Percentiles rank a stretch among this genome's conserved stretches.
Evolutionary conservation across 2,329 filamentous ascomycete genomes (phyloP).

Genomic region (Epichloe coenophiala): DNA sequence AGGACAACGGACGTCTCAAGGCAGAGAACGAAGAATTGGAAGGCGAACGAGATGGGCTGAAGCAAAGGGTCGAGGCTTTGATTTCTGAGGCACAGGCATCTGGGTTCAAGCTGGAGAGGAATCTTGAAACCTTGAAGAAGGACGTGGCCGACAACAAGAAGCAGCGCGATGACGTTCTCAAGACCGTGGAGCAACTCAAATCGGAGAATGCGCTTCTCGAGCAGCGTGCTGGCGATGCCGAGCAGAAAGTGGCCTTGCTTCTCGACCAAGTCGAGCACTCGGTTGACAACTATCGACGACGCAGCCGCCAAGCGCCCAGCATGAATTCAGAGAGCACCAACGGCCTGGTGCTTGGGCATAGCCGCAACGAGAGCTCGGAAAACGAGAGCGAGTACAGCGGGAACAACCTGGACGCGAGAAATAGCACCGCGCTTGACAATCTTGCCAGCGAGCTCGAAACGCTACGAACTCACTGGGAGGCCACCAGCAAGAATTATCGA

Average conservation of each 20-base stretch:
- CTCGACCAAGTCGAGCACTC: conserved; percentile 90
- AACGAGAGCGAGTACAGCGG: conserved; percentile 50
- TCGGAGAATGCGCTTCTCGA: conserved; percentile 73
- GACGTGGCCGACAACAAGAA: conserved; percentile 52
- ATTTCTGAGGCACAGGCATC: conserved; percentile 56
- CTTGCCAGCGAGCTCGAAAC: conserved; percentile 87
- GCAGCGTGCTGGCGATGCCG: conserved; percentile 73
- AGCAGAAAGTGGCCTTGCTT: conserved; percentile 82
- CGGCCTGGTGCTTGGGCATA: conserved; percentile 27
- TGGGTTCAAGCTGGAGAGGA: conserved; percentile 54
- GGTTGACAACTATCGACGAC: conserved; percentile 87
- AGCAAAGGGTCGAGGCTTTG: conserved; percentile 53
- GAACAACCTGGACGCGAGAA: conserved; percentile 33
- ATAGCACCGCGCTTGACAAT: conserved; percentile 67
- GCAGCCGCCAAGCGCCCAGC: conserved; percentile 43
- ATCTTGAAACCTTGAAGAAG: conserved; percentile 54
- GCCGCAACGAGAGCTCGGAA: conserved; percentile 43
- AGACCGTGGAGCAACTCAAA: conserved; percentile 64
- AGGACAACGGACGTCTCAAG: conserved; percentile 70
- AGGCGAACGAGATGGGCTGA: conserved; percentile 53
- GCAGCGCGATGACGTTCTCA: conserved; percentile 53
- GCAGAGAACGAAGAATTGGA: conserved; percentile 70
- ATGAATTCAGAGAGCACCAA: conserved; percentile 24
- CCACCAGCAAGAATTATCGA: conserved; percentile 88
- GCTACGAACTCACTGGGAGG: conserved; percentile 85